Conservation (phyloP, 2,329 filamentous ascomycete genomes). For the Verticillium klebahnii region DNA sequence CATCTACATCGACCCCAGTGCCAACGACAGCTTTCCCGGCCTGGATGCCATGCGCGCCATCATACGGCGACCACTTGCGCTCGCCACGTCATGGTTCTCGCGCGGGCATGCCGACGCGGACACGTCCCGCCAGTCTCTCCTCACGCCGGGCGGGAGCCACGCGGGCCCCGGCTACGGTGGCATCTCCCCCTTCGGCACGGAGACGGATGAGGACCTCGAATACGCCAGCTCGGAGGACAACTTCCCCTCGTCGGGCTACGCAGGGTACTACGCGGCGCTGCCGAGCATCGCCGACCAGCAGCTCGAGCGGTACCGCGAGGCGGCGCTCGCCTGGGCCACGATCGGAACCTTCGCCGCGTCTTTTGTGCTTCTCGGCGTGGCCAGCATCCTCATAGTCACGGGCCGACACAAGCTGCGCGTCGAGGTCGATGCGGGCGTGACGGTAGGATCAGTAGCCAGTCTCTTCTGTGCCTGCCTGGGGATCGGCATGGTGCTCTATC, state of each 20-base stretch:
- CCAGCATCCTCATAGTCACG: conserved; percentile 61
- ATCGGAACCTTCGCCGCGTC: conserved; percentile 53
- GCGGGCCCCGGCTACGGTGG: conserved; percentile 12
- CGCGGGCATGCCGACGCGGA: conserved; percentile 7
- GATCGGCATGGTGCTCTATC: conserved; percentile 53
- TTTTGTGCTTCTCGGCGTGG: conserved; percentile 59
- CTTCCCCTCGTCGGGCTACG: conserved; percentile 45
- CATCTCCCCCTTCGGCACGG: conserved; percentile 20
- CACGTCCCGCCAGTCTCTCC: neutral
- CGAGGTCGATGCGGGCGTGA: conserved; percentile 70
- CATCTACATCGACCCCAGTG: conserved; percentile 71
- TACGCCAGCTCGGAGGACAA: conserved; percentile 48
- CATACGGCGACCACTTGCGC: conserved; percentile 44
- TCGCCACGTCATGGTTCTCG: conserved; percentile 46
- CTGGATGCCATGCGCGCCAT: conserved; percentile 54
- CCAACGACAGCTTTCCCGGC: conserved; percentile 55
- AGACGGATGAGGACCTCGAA: conserved; percentile 42
- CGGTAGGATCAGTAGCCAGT: conserved; percentile 64
- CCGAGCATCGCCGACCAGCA: conserved; percentile 49
- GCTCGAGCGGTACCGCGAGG: conserved; percentile 45
- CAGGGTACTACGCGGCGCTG: conserved; percentile 47
- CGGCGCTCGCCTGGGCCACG: conserved; percentile 49
- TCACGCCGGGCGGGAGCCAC: neutral
- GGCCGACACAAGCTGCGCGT: conserved; percentile 62
- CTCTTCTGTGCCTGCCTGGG: conserved; percentile 59